Base-by-base conservation (phyloP, 2,329 filamentous ascomycete genomes). In the Cladosporium halotolerans region DNA sequence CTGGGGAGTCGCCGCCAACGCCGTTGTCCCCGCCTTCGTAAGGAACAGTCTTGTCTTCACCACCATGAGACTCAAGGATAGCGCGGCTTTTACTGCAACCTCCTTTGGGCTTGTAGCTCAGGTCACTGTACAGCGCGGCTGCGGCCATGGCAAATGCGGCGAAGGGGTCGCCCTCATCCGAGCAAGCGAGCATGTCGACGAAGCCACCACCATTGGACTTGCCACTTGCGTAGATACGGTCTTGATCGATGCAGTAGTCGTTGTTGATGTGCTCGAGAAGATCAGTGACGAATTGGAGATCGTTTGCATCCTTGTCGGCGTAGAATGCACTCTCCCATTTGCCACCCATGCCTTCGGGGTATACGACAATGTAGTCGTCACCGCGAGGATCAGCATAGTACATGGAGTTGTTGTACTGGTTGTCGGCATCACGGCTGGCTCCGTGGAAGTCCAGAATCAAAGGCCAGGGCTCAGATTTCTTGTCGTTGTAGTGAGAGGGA, bases 201-300 rank as follows among this genome's bases (percentile, higher is more conserved):
- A 68, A 66, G 10, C 74, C 79, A 2, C 76, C 80, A 5, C 78
- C 79, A 45, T 82, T 80, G 59, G 72, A 80, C 59, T 82, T 80
- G 44, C 76, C 76, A 1, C 70, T 69, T 10, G 71, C 71, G 56
- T 77, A 79, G 40, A 79, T 66, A 7, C 70, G 71, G 3, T 61
- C 59, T 2, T 63, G 54, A 55, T 79, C 72, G 57, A 79, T 69
- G 62, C 76, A 79, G 60, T 75, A 75, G 3, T 61, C 60, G 9
- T 72, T 55, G 47, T 70, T 60, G 8, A 79, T 58, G 32, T 73
- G 60, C 8, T 66, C 61, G 28, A 76, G 61, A 14, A 79, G 68
- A 49, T 76, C 72, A 3, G 70, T 58, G n/a, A 70, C 74, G 61
- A 77, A 79, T 8, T 63, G 63, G 3, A 76, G 62, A 55, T 79